Base-by-base conservation (phyloP, 2,329 filamentous ascomycete species). In the Emericellopsis cladophorae region DNA sequence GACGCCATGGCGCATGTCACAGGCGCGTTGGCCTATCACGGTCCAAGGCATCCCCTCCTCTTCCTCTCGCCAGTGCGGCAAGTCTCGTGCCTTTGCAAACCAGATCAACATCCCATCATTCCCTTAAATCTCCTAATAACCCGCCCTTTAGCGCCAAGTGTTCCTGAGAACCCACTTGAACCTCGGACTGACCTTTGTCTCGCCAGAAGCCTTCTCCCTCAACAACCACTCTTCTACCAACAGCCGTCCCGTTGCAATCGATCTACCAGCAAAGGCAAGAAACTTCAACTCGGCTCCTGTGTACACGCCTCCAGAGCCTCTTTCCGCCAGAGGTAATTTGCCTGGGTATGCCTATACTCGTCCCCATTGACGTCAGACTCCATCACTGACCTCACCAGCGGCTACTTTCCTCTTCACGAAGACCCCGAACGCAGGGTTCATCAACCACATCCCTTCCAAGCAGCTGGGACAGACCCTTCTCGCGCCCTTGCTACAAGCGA, bases 341-440 rank as follows among this genome's bases (percentile, higher is more conserved):
- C 65, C 64, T 52, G 74, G 74, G 76, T 79, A 68, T 53, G 68
- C 18, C 18, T 62, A 8, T n/a, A 33, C 16, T 12, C 36, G 33
- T 26, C 32, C 40, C 36, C 24, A 16, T 26, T 15, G 7, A 40
- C 14, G 12, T 29, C 11, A 21, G 23, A 31, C 16, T 36, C 22
- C 31, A 31, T 8, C 15, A 34, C 45, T 47, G n/a, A 48, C 34
- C 31, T 18, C 37, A 7, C 31, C 48, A 79, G 75, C 53, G 74
- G 69, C 23, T 79, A 79, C 49, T 79, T 79, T 48, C 74, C 74
- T 15, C 55, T 71, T 26, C 74, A 78, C 56, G 74, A 78, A 54
- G 71, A 78, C 40, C 66, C 70, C 34, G 58, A 54, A 39, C 51
- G 54, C 42, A 62, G 66, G 40, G 52, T 72, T 15, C 65, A 67